Conservation (phyloP, 192 early-diverging fungal genomes). For the Podochytrium sp. region DNA sequence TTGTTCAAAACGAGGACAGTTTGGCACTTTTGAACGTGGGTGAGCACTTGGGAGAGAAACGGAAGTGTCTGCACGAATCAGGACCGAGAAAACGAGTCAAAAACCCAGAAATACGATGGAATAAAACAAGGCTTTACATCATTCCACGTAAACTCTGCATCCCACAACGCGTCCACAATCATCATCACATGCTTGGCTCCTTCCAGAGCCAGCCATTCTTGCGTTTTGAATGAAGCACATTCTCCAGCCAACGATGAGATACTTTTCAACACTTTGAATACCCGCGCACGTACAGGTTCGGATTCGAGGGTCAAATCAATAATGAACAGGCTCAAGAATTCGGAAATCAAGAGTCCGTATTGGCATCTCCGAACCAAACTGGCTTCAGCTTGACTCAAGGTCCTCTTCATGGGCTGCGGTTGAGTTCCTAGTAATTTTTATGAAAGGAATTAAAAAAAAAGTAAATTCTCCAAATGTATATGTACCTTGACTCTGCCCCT, state of each 20-base stretch:
- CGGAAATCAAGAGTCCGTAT: neutral
- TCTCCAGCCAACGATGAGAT: neutral
- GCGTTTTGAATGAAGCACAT: neutral
- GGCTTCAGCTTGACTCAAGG: neutral
- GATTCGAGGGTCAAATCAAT: conserved; percentile 9
- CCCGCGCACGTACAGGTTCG: neutral
- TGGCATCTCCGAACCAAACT: conserved; percentile 19
- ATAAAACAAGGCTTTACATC: conserved; percentile 12
- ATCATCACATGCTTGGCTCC: conserved; percentile 14
- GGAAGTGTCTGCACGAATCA: neutral
- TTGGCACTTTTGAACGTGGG: conserved; percentile 1
- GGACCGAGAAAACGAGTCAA: neutral
- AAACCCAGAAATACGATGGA: neutral
- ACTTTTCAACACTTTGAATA: neutral
- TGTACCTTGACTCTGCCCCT: neutral
- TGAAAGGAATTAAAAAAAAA: neutral
- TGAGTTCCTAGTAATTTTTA: neutral
- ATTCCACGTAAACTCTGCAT: neutral
- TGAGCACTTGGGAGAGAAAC: neutral
- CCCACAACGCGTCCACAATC: conserved; percentile 12
- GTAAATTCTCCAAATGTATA: neutral
- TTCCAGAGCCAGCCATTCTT: conserved; percentile 21
- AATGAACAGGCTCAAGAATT: neutral
- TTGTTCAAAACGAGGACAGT: neutral
- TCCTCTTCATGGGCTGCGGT: neutral